A percentile compares a stretch with the other conserved stretches of the same genome.
Conservation (phyloP, 2,329 filamentous ascomycete genomes). For the Chalaropsis thielavioides region DNA sequence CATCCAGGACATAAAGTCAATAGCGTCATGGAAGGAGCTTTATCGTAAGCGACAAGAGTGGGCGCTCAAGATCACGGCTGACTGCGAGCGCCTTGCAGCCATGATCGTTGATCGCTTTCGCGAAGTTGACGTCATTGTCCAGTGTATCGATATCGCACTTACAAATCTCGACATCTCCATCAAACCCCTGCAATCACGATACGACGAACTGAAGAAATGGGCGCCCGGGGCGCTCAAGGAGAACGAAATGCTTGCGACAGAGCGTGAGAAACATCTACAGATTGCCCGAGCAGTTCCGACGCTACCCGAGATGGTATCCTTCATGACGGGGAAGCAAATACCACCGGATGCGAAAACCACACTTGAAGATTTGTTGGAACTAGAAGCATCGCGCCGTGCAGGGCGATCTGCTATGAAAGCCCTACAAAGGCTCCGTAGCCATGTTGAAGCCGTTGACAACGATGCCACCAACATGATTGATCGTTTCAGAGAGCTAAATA, state of each 20-base stretch:
- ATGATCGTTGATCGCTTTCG: constrained; percentile 50
- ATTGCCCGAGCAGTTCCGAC: constrained; percentile 51
- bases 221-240: constrained; percentile 52
- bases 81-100: constrained; percentile 51
- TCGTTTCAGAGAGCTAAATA: constrained; percentile 41
- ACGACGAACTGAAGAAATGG: constrained; percentile 57
- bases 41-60: constrained; percentile 70
- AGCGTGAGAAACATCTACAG: constrained; percentile 55
- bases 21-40: constrained; percentile 76
- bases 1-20: constrained; percentile 61
- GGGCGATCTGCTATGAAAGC: constrained; percentile 48
- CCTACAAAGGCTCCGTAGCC: constrained; percentile 44
- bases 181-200: constrained; percentile 55
- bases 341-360: constrained; percentile 38
- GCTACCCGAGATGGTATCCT: constrained; percentile 49
- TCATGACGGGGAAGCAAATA: constrained; percentile 41
- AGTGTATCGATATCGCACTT: constrained; percentile 70
- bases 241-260: constrained; percentile 46
- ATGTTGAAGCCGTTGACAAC: constrained; percentile 46
- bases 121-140: constrained; percentile 62
- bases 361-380: constrained; percentile 62
- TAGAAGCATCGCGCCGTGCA: constrained; percentile 56
- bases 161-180: constrained; percentile 69
- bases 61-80: constrained; percentile 56
- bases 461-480: constrained; percentile 38